Base-by-base conservation (phyloP, 371 early-diverging fungal species). In the Chytridium lagenaria region DNA sequence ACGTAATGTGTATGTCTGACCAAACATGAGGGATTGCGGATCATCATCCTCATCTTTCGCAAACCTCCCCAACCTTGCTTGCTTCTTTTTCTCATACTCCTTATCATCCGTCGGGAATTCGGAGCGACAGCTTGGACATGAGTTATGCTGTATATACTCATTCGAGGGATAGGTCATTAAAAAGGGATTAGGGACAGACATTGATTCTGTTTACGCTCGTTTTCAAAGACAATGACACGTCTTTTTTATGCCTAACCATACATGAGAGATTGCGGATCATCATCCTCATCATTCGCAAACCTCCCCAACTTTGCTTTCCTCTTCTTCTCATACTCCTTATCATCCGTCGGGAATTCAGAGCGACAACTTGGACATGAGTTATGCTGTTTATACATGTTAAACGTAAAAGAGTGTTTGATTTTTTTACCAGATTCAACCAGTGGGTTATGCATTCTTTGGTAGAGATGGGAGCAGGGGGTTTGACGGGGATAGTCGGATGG, bases 281-380 rank as follows among this genome's bases (percentile, higher is more conserved):
- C 69, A 36, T 74, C 74, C 39, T 74, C 74, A 16, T 63, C 69
- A 61, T 59, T 28, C 10, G n/a, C 65, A 65, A 69, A 36, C 16
- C 70, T 68, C 10, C 66, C 70, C 51, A 74, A 77, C 55, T 51
- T 33, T 36, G 71, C 64, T 49, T 74, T 69, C 59, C 68, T 70
- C 34, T 72, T 61, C 73, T 84, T 84, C 51, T 88, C 90, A 51
- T 88, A 87, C 85, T 76, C 86, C 28, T 83, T 83, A 51, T 91
- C 91, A 72, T 92, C 91, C 3, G 91, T 89, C 1, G 89, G 90
- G 16, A 88, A 87, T 68, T 91, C 91, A 19, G 71, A 69, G 22
- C 92, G 82, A 72, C 92, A 92, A 61, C 84, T 83, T 0, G 92
- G 92, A 68, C 92, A 92, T 16, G 91, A 90, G 77, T 92, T 92